Evolutionary conservation across 805 yeast species (phyloP).

Genomic region (Cyberlindnera euphorbiiphila): DNA sequence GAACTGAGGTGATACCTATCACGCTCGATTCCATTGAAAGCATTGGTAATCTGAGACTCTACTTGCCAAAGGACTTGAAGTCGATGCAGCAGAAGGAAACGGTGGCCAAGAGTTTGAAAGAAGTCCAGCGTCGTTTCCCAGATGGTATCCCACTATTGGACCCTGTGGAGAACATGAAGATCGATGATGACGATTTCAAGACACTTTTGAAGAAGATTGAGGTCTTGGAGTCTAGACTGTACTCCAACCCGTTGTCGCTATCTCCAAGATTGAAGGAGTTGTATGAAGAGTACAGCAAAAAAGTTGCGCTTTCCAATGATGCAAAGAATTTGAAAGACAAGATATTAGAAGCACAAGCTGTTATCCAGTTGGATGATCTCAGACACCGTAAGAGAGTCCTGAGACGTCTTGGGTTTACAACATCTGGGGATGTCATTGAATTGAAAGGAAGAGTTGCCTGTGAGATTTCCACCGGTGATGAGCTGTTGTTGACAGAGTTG

Average conservation of each 20-base stretch:
- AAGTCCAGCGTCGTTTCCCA: slow-evolving; percentile 78
- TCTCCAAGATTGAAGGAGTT: slow-evolving; percentile 58
- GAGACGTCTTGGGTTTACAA: slow-evolving; percentile 86
- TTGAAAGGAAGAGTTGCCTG: slow-evolving; percentile 97
- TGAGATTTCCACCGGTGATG: slow-evolving; percentile 88
- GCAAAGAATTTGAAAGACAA: slow-evolving; percentile 59
- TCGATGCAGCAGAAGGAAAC: slow-evolving; percentile 58
- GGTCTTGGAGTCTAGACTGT: slow-evolving; percentile 71
- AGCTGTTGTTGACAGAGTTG: slow-evolving; percentile 79
- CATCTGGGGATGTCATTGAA: slow-evolving; percentile 85
- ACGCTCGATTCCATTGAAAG: slow-evolving; percentile 71
- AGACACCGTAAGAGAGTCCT: slow-evolving; percentile 90
- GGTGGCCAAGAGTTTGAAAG: slow-evolving; percentile 67
- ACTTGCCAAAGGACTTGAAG: slow-evolving; percentile 71
- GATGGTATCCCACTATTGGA: slow-evolving; percentile 91
- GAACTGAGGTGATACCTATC: slow-evolving; percentile 78
- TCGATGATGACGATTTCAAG: slow-evolving; percentile 75
- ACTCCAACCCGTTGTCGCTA: slow-evolving; percentile 62
- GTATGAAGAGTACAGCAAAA: slow-evolving; percentile 61
- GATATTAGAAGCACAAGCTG: slow-evolving; percentile 81
- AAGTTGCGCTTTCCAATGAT: slow-evolving; percentile 56
- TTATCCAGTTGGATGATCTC: slow-evolving; percentile 90
- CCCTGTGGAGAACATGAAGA: slow-evolving; percentile 90
- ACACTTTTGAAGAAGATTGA: slow-evolving; percentile 72
- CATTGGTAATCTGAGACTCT: slow-evolving; percentile 77